Evolutionary conservation across 805 yeast genomes (phyloP), one percentile per base, ranked within the genome.

Genomic region (Candida ipomoeae): DNA sequence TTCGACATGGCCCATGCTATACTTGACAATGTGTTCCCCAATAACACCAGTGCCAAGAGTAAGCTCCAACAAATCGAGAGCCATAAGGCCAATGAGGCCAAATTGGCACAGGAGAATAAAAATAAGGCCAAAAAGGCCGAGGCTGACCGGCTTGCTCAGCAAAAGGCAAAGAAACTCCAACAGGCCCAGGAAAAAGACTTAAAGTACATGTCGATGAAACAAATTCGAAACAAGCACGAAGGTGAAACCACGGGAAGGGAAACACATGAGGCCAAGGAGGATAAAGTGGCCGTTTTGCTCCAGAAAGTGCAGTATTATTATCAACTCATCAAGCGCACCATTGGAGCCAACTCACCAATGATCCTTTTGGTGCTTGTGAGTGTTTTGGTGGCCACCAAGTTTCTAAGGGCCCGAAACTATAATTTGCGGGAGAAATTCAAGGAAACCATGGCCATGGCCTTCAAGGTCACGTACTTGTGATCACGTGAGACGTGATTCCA

Each of bases 381-480:
- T 3, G 29, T 62, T 8, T 49, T 71, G 5, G 48, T 64, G 6
- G 44, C 62, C 5, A 35, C 62, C n/a, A 51, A 57, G 31, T 50
- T 67, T 20, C 35, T 68, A 17, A 63, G 63, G 26, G 47, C 54
- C 31, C 62, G 56, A 33, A 65, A 59, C 46, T 53, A 68, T 10
- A 66, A 67, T 48, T 37, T 72, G 6, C 60, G 57, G 40, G 67
- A 68, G 56, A 62, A 53, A 48, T 37, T 73, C 20, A 58, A 55
- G 50, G 74, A 73, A 49, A 71, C 77, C 1, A 53, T 73, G 39
- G 56, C 58, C 51, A 73, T 73, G 78, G 78, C 78, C n/a, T 70
- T 73, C 56, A 69, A 71, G 56, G 65, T 73, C 46, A 69, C 70
- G 40, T 73, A 73, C 48, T 57, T 73, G 43, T 32, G 36, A 31